Base-by-base conservation (phyloP, 2,329 filamentous ascomycete species). In the Cercospora berteroae region DNA sequence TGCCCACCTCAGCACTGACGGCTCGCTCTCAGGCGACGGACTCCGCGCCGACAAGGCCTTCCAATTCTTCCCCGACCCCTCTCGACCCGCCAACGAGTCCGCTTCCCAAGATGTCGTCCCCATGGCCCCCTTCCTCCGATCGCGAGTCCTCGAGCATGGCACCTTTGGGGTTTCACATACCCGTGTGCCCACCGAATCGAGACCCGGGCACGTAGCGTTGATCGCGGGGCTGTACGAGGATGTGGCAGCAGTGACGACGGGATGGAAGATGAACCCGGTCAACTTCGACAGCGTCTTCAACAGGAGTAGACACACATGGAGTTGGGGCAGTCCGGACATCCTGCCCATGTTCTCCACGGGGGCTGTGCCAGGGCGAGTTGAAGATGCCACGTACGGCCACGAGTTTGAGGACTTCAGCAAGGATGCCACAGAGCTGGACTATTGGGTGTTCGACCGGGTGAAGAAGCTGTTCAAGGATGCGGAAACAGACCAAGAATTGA, bases 221-320 rank as follows among this genome's bases (percentile, higher is more conserved):
- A 99, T 99, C 75, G 95, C 95, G 6, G 95, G 95, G 4, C 82
- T 99, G 42, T 99, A 99, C 78, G 95, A 99, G 80, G 95, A 99
- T 83, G 95, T 99, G 1, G 98, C 95, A 36, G 91, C 95, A 2
- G 95, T 99, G 20, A 96, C 91, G 31, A 99, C 96, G 0, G 95
- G 95, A 16, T 99, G 95, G 95, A 98, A 99, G 81, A 83, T 97
- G 73, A 99, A 99, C 77, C 95, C 95, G 0, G 95, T 99, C 76
- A 91, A 98, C 77, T 99, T 99, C 76, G 95, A 99, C 81, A 98
- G 94, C 76, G 93, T 99, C 10, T 99, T 99, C 86, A 99, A 99
- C 79, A 88, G 92, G 70, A 98, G 94, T 77, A 86, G 90, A 56
- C 96, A 99, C 81, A 99, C 96, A 7, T 99, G 95, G 95, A 97